Base-by-base conservation (phyloP, 2,329 filamentous ascomycete genomes). In the Colletotrichum chlorophyti region DNA sequence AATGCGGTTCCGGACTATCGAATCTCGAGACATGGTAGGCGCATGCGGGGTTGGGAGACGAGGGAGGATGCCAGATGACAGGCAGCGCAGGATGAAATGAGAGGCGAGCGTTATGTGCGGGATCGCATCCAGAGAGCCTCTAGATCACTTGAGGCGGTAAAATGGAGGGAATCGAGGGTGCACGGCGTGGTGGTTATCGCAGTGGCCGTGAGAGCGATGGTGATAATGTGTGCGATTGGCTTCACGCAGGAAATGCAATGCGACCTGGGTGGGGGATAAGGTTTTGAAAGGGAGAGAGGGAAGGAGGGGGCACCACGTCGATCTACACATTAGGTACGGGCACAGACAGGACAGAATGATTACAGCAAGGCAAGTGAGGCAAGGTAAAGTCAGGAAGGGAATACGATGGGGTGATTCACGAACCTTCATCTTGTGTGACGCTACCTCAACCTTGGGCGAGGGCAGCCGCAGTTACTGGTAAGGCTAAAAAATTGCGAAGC, bases 341-440 rank as follows among this genome's bases (percentile, higher is more conserved):
- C n/a, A n/a, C n/a, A n/a, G n/a, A n/a, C n/a, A n/a, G n/a, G n/a
- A n/a, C n/a, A n/a, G n/a, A n/a, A n/a, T n/a, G n/a, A n/a, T n/a
- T n/a, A n/a, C n/a, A n/a, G n/a, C n/a, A 51, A 63, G 38, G 27
- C 24, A 34, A 35, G 24, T 15, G 41, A 46, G 24, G 19, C 4
- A 42, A n/a, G 12, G 42, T 12, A 37, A 21, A 24, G 23, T 12
- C 37, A 34, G 31, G 19, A 29, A 47, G 55, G 38, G 40, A 40
- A 38, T 48, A 41, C 42, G 50, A 58, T 46, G 43, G 34, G 19
- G 32, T 41, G 47, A 40, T 43, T 49, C 47, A 63, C 61, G 46
- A 60, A 63, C 61, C 61, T 63, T 63, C 61, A 63, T 63, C 50
- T 63, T 61, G 61, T 62, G 54, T 47, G 32, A 63, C 61, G 37